phyloP scores from a whole-genome alignment of 345 rosid species.

The Rhodomyrtus tomentosa region DNA sequence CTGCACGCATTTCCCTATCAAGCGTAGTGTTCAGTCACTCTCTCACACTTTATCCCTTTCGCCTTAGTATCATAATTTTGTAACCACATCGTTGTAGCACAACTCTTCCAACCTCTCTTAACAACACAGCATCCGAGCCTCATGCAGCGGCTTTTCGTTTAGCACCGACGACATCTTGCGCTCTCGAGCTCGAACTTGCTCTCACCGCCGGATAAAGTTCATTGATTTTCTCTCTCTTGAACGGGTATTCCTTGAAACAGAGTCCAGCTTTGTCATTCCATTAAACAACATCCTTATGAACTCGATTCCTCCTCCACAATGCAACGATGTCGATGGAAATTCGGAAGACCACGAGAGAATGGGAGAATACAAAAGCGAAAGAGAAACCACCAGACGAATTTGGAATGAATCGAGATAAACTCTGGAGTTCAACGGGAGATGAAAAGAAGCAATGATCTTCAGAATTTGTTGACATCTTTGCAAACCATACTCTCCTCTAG shows the following conservation, averaged over 20 bases:
- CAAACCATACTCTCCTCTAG: too few relatives aligned
- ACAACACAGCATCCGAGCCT: background rate
- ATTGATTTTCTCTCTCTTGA: background rate
- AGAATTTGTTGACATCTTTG: too few relatives aligned
- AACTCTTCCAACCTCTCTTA: background rate
- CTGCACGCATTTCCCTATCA: too few relatives aligned
- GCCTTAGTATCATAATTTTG: background rate
- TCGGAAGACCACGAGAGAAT: background rate
- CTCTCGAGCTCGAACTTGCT: background rate
- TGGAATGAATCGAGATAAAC: background rate
- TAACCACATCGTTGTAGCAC: rapidly evolving
- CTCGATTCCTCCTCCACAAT: background rate
- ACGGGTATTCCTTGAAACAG: background rate
- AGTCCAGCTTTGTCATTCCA: background rate
- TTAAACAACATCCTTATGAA: background rate
- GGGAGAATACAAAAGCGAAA: background rate
- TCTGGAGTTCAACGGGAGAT: background rate
- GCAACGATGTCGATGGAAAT: background rate
- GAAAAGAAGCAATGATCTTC: too few relatives aligned
- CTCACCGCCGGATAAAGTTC: too few relatives aligned
- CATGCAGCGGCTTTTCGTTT: background rate
- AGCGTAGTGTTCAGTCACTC: background rate
- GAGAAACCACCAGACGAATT: background rate
- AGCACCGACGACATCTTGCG: rapidly evolving
- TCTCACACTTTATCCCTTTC: background rate